Conservation (phyloP, 345 rosid species). For the Bruguiera parviflora region DNA sequence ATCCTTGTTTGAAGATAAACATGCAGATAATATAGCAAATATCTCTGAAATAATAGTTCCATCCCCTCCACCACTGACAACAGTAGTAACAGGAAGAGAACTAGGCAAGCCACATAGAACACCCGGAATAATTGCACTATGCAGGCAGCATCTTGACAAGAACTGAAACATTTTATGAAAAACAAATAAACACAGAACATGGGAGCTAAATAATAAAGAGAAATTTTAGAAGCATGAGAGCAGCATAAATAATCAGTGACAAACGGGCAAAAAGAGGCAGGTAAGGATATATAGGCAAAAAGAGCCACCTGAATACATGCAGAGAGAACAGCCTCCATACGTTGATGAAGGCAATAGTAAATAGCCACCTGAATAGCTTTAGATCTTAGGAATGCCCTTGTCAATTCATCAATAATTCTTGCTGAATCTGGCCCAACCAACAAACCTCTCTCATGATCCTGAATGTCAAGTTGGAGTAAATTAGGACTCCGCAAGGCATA, state of each 20-base stretch:
- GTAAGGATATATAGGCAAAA: not conserved
- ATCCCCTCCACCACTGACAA: constrained; percentile 93
- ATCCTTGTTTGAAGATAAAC: constrained; percentile 54
- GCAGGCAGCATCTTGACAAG: constrained; percentile 84
- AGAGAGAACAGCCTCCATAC: constrained; percentile 53
- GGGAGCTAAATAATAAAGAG: not conserved
- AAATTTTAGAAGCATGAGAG: too few species aligned
- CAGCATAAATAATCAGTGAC: not conserved
- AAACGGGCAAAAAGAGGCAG: not conserved
- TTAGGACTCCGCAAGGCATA: constrained; percentile 53
- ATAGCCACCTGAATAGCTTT: constrained; percentile 77
- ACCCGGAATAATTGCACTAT: constrained; percentile 63
- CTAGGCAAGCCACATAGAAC: constrained; percentile 89
- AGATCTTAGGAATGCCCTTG: constrained; percentile 71
- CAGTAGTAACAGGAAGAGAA: constrained; percentile 72
- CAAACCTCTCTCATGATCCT: constrained; percentile 55
- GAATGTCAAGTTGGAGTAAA: constrained; percentile 53
- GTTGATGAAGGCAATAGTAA: constrained; percentile 75
- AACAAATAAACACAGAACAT: constrained; percentile 3
- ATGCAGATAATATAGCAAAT: constrained; percentile 59
- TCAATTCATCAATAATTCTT: constrained; percentile 60
- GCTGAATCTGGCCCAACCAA: constrained; percentile 53
- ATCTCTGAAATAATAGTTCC: constrained; percentile 86
- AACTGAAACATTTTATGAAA: constrained; percentile 50
- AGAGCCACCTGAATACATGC: constrained; percentile 73